phyloP scores from a whole-genome alignment of 495 filamentous ascomycete species.

The Aspergillus diversus region DNA sequence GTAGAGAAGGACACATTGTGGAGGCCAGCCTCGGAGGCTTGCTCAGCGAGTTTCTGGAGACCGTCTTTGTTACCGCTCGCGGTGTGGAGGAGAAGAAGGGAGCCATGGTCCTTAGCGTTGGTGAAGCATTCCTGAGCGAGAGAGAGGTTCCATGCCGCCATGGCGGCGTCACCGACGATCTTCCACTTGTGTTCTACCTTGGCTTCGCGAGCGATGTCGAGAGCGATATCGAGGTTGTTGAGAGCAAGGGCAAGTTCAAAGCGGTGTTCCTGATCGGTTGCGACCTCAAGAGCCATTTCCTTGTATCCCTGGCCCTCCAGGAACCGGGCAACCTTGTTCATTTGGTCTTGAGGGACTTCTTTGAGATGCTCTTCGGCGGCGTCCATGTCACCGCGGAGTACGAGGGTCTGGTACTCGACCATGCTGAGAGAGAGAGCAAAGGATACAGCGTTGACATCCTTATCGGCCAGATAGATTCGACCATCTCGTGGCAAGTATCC shows the following conservation, averaged over 20 bases:
- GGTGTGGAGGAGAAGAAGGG: constrained; percentile 82
- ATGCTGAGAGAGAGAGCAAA: constrained; percentile 92
- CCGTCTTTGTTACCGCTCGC: constrained; percentile 77
- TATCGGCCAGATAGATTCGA: constrained; percentile 90
- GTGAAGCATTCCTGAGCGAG: constrained; percentile 93
- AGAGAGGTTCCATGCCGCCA: constrained; percentile 80
- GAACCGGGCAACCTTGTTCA: constrained; percentile 97
- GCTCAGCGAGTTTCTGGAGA: constrained; percentile 67
- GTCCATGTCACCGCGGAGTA: constrained; percentile 94
- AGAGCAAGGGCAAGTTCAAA: constrained; percentile 90
- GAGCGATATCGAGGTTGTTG: constrained; percentile 79
- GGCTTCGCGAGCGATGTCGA: constrained; percentile 79
- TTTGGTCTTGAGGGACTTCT: constrained; percentile 83
- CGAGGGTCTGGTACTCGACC: constrained; percentile 95
- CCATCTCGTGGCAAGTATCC: constrained; percentile 95
- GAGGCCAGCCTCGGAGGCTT: constrained; percentile 74
- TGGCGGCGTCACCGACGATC: constrained; percentile 87
- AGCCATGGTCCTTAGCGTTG: constrained; percentile 86
- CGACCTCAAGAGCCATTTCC: constrained; percentile 92
- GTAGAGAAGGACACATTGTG: constrained; percentile 93
- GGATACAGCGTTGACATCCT: constrained; percentile 88
- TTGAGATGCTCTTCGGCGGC: constrained; percentile 81
- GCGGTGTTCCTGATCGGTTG: constrained; percentile 93
- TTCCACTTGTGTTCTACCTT: constrained; percentile 98
- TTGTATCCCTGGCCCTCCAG: constrained; percentile 97